phyloP scores from a whole-genome alignment of 768 basidiomycete genomes.

The Floccularia luteovirens region DNA sequence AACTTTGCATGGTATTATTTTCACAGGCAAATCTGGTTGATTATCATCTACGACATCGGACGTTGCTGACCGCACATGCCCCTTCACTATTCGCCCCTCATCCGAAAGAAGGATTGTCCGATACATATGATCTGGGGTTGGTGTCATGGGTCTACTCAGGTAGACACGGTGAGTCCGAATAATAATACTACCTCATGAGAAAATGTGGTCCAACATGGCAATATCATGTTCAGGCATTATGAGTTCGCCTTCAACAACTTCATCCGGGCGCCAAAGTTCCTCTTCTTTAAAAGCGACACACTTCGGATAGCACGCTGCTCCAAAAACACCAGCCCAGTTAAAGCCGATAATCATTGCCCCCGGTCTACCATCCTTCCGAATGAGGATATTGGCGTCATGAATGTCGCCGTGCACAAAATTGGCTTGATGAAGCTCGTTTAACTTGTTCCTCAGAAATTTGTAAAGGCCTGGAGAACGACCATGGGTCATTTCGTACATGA shows the following conservation, averaged over 20 bases:
- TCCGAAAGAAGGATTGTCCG: too few relatives aligned
- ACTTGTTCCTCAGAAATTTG: not conserved
- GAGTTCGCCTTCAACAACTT: not conserved
- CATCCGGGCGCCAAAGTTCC: not conserved
- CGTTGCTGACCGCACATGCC: too few relatives aligned
- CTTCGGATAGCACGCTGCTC: constrained; percentile 11
- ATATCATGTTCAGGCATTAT: not conserved
- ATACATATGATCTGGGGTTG: too few relatives aligned
- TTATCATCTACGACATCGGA: too few relatives aligned
- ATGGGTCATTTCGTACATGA: not conserved
- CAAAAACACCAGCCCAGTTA: constrained; percentile 17
- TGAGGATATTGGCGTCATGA: constrained; percentile 13
- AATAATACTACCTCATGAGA: too few relatives aligned
- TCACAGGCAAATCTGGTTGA: too few relatives aligned
- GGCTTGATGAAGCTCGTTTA: constrained; percentile 4
- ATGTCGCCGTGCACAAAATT: constrained; percentile 18
- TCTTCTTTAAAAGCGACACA: not conserved
- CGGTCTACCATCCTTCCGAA: constrained; percentile 5
- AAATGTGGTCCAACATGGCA: not conserved
- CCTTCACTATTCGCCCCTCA: too few relatives aligned
- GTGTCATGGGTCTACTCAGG: too few relatives aligned
- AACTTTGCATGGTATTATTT: too few relatives aligned
- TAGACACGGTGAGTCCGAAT: too few relatives aligned
- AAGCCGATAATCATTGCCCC: constrained; percentile 15
- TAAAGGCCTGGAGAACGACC: not conserved